These are phyloP conservation scores for Clohesyomyces aquaticus DNA, from an alignment of 495 filamentous ascomycete genomes.

Conservation along the genomic window DNA sequence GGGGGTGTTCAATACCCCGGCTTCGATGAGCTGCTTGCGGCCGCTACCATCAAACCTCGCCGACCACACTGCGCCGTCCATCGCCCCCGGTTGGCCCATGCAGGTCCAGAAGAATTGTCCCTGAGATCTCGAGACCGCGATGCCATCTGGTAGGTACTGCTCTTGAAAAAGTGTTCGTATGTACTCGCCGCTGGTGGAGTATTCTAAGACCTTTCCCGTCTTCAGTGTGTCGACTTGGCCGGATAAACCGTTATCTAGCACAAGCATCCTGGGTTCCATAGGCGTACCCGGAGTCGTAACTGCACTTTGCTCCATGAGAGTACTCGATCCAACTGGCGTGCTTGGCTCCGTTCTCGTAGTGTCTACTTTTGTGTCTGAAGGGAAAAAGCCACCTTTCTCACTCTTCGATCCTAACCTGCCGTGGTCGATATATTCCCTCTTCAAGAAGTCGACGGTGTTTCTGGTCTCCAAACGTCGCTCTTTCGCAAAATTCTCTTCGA, in stretches of 20 bases:
- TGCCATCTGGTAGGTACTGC: conserved; percentile 55
- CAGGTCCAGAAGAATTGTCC: conserved; percentile 59
- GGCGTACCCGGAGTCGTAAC: neutral
- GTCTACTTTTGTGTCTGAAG: conserved; percentile 7
- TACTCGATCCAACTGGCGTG: neutral
- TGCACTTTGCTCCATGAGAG: neutral
- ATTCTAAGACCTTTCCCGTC: neutral
- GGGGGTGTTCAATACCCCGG: conserved; percentile 54
- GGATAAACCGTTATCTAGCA: conserved; percentile 23
- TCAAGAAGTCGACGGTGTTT: conserved; percentile 47
- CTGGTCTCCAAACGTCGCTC: conserved; percentile 41
- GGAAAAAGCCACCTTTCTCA: conserved; percentile 48
- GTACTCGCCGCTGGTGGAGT: neutral
- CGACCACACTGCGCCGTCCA: conserved; percentile 54
- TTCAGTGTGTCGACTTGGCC: neutral
- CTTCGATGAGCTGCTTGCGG: conserved; percentile 47
- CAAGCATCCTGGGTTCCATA: conserved; percentile 1
- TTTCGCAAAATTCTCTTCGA: conserved; percentile 52
- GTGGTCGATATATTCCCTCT: conserved; percentile 44
- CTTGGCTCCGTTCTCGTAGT: neutral
- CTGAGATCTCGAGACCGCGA: conserved; percentile 47
- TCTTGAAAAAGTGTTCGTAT: conserved; percentile 39
- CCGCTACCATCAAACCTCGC: conserved; percentile 53
- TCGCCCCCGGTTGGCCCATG: conserved; percentile 51
- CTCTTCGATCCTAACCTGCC: conserved; percentile 46